Conservation (phyloP, 176 grass and related monocot genomes). For the Saccharum officinarum region DNA sequence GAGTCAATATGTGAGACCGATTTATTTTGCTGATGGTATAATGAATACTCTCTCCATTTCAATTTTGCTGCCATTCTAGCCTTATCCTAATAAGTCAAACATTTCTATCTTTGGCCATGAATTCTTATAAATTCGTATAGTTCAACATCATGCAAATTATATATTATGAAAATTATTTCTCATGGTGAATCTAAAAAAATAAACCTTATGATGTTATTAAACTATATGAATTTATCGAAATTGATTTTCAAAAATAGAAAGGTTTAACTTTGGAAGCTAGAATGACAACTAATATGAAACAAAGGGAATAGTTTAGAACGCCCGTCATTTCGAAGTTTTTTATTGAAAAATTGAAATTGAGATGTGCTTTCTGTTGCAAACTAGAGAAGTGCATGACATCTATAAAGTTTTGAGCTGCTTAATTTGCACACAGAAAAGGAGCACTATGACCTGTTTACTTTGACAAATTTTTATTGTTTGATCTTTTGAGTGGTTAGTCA, state of each 20-base stretch:
- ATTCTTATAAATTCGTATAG: not conserved
- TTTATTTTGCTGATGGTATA: not conserved
- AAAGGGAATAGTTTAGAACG: not conserved
- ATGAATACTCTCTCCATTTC: not conserved
- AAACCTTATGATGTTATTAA: not conserved
- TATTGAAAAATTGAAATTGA: not conserved
- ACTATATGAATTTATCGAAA: not conserved
- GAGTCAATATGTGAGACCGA: not conserved
- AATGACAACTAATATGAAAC: not conserved
- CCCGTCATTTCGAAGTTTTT: not conserved
- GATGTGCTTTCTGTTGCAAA: not conserved
- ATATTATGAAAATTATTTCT: not conserved
- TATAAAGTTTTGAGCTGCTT: not conserved
- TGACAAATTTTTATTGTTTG: not conserved
- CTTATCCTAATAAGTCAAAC: not conserved
- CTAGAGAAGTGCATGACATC: not conserved
- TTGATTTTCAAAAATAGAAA: not conserved
- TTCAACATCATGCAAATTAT: not conserved
- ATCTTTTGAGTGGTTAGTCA: not conserved
- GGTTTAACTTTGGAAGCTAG: not conserved
- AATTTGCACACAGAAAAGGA: not conserved
- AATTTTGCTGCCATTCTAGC: not conserved
- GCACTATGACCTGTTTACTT: not conserved
- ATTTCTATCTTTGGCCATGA: not conserved
- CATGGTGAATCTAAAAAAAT: not conserved